Evolutionary conservation across 805 yeast genomes (phyloP).

Genomic region (Yarrowia deformans): DNA sequence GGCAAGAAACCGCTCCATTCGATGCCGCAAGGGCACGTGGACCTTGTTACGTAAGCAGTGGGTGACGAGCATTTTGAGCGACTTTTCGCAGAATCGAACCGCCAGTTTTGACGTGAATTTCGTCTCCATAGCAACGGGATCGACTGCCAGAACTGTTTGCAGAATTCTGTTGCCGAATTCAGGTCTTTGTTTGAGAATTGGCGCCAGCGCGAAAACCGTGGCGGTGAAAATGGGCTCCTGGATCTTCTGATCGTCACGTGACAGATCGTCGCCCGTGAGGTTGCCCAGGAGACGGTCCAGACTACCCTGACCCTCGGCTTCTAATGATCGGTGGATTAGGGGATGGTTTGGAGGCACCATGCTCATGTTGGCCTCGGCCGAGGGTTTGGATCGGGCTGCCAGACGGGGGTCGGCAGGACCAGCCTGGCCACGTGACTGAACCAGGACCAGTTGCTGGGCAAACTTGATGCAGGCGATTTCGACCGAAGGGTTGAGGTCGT

Average conservation of each 20-base stretch:
- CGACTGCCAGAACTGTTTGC: conserved; percentile 8
- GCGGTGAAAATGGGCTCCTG: conserved; percentile 58
- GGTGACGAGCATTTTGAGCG: conserved; percentile 28
- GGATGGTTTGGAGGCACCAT: conserved; percentile 67
- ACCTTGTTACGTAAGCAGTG: conserved; percentile 26
- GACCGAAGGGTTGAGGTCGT: conserved; percentile 54
- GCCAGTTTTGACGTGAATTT: conserved; percentile 30
- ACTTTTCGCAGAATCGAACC: conserved; percentile 32
- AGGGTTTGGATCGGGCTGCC: conserved; percentile 39
- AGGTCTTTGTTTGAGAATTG: conserved; percentile 56
- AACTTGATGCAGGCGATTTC: conserved; percentile 77
- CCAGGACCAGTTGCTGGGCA: conserved; percentile 63
- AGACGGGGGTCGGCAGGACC: conserved; percentile 47
- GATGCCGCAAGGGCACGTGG: not conserved
- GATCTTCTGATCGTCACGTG: conserved; percentile 9
- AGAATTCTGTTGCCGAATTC: conserved; percentile 50
- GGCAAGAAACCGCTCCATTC: conserved; percentile 29
- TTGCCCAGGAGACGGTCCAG: conserved; percentile 69
- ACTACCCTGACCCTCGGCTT: conserved; percentile 73
- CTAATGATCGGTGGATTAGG: conserved; percentile 63
- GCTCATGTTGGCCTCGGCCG: conserved; percentile 55
- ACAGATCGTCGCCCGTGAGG: conserved; percentile 62
- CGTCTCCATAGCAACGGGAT: conserved; percentile 2
- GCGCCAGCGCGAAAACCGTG: conserved; percentile 66
- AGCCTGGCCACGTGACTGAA: conserved; percentile 57